Evolutionary conservation across 176 grass and related monocot species (phyloP), one percentile per base, ranked within the genome.

Genomic region (Hyparrhenia diplandra): DNA sequence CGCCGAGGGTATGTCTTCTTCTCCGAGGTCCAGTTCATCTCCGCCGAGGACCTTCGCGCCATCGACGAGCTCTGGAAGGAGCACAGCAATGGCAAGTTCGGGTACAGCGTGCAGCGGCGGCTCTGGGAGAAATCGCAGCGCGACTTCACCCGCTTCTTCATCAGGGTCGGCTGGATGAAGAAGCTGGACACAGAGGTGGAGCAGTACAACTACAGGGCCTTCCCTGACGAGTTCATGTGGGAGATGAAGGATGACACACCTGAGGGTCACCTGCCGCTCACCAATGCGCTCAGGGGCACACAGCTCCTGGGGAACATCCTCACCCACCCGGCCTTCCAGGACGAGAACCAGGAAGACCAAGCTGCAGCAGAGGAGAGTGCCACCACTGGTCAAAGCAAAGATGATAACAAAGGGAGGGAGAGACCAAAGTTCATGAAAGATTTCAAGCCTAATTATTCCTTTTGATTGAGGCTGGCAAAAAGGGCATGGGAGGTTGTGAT

Each of bases 1-100:
- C 88, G 87, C 40, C 89, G 93, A 63, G 97, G 97, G 25, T 99
- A 99, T 17, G 91, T 99, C 34, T 99, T 99, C 97, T 99, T 99
- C 87, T 95, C 97, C 0, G 93, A 99, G 83, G 88, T 95, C 23
- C 89, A 99, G 66, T 96, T 99, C 76, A 90, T 99, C 65, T 70
- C 85, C 0, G 20, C 80, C 0, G 87, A 78, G 28, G 88, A 95
- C 81, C 91, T 99, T 25, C 65, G 29, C 6, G 80, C 84, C 83
- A 95, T 99, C 32, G 97, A 99, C 77, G 30, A 36, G 36, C 89
- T 99, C 73, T 99, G 97, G 97, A 71, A 27, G 51, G 74, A 75
- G 49, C 87, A 93, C 52, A 99, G 96, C 88, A 52, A 41, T 10
- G 96, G 87, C 73, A 84, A 46, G 81, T 95, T 99, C 31, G 96